phyloP scores from a whole-genome alignment of 495 filamentous ascomycete genomes.

The Penicillium steckii region DNA sequence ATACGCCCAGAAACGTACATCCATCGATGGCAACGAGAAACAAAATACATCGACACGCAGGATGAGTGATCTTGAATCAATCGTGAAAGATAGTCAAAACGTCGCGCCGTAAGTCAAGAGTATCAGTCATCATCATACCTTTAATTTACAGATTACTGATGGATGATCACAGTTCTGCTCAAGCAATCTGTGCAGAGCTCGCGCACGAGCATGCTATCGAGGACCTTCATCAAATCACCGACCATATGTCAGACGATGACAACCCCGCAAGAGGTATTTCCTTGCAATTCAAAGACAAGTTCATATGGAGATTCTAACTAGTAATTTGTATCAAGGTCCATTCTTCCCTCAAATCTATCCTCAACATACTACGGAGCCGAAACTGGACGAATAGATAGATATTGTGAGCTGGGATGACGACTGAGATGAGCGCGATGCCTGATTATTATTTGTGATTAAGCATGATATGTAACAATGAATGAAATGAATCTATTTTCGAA shows the following conservation, averaged over 20 bases:
- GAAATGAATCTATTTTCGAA: background rate
- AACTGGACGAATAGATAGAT: background rate
- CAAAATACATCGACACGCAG: slow-evolving; percentile 1
- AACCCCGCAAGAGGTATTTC: slow-evolving; percentile 9
- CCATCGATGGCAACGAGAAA: slow-evolving; percentile 4
- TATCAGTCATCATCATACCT: background rate
- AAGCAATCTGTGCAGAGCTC: slow-evolving; percentile 22
- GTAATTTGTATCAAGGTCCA: background rate
- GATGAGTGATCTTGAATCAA: slow-evolving; percentile 10
- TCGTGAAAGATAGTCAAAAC: slow-evolving; percentile 12
- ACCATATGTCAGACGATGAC: slow-evolving; percentile 13
- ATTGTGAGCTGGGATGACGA: background rate
- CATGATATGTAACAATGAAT: background rate
- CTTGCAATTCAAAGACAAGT: background rate
- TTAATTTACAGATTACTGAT: background rate
- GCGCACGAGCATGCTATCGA: slow-evolving; percentile 29
- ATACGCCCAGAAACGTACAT: slow-evolving; percentile 12
- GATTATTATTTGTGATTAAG: background rate
- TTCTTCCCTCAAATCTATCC: slow-evolving; percentile 6
- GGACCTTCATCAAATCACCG: slow-evolving; percentile 21
- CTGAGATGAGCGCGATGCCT: background rate
- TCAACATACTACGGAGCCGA: background rate
- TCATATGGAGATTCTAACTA: background rate
- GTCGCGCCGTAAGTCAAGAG: slow-evolving; percentile 23
- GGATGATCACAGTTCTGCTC: slow-evolving; percentile 15